Base-by-base conservation (phyloP, 805 yeast species). In the Candida fluviatilis region DNA sequence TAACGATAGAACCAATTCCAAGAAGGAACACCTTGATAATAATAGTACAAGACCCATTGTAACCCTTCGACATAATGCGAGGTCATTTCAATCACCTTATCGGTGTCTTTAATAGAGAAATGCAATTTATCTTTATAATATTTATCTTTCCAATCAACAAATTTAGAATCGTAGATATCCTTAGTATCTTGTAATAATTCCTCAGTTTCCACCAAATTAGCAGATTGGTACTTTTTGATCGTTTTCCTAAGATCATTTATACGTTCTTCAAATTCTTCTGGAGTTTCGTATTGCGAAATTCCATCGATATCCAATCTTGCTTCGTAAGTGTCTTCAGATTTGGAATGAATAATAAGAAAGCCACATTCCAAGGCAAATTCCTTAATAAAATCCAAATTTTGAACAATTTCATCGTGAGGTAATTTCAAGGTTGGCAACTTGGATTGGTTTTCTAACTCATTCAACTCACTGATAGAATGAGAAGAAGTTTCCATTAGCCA, bases 1-100 rank as follows among this genome's bases (percentile, higher is more conserved):
- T 86, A 85, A 48, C 71, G 78, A 58, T 76, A 91, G 57, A 76
- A 91, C 99, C 98, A 91, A 32, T 86, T 82, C 99, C 99, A 91
- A 2, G 98, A 89, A 28, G 87, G 85, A 54, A 87, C 82, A 18
- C 97, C 98, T 49, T 76, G 75, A 56, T 89, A 91, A 62, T 91
- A 91, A 65, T 91, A 91, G 54, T 75, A 80, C 59, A 93, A 68
- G 11, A 93, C 98, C 99, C 99, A 91, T 64, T 91, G 99, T 45
- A 91, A 71, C 47, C 99, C 99, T 61, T 90, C 96, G 30, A 93
- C 71, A 55, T 90, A 93, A 55, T 86, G 89, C 48, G 79, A 78
- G 5, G 95, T 75, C 46, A 88, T 57, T 7, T 77, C 80, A n/a
- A 58, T 60, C 47, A 90, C 62, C 41, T 76, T 60, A 1, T 76